Conservation (phyloP, 768 basidiomycete species). For the Cytidiella melzeri region DNA sequence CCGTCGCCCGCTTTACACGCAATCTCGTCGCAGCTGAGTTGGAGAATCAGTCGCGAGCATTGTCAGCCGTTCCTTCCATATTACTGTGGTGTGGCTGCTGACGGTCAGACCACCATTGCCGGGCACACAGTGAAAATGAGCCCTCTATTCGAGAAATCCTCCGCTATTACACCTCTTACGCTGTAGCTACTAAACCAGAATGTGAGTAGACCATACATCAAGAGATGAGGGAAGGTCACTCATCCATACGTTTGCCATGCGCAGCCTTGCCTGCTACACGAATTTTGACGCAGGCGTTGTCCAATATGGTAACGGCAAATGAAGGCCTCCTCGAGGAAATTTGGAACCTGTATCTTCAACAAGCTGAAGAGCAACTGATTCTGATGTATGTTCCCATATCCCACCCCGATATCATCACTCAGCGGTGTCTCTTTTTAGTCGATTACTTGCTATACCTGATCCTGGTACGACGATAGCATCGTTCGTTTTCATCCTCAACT, state of each 20-base stretch:
- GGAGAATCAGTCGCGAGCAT: constrained; percentile 64
- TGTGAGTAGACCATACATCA: constrained; percentile 34
- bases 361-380: constrained; percentile 69
- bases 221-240: neutral
- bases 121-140: constrained; percentile 55
- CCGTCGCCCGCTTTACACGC: constrained; percentile 69
- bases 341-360: constrained; percentile 59
- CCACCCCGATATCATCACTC: too few species aligned
- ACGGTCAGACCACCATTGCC: neutral
- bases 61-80: constrained; percentile 42
- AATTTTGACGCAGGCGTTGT: constrained; percentile 69
- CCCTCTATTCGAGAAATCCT: constrained; percentile 60
- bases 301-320: constrained; percentile 80
- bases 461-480: constrained; percentile 51
- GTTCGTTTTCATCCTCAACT: constrained; percentile 69
- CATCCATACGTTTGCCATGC: neutral
- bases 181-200: constrained; percentile 52
- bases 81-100: neutral
- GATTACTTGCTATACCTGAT: constrained; percentile 58
- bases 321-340: constrained; percentile 46
- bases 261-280: constrained; percentile 60
- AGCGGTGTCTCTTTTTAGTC: constrained; percentile 28
- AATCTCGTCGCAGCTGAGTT: constrained; percentile 76
- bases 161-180: constrained; percentile 73
- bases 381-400: constrained; percentile 51